phyloP scores from a whole-genome alignment of 2,329 filamentous ascomycete genomes.

The Fusarium sp. region DNA sequence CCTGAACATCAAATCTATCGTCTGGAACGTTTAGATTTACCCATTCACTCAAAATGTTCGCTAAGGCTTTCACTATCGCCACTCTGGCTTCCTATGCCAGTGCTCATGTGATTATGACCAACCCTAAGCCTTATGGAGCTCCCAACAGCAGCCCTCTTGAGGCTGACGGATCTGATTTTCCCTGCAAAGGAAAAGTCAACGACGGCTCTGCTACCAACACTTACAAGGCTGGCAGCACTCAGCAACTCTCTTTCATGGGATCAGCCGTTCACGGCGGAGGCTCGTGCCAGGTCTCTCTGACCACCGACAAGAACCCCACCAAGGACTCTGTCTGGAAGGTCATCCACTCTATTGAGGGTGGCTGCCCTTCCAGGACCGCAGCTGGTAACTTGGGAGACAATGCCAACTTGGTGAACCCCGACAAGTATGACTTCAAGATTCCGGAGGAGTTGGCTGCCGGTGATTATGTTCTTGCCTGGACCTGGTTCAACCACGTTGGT shows the following conservation, averaged over 20 bases:
- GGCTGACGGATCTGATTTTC: slow-evolving; percentile 75
- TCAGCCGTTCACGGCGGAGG: slow-evolving; percentile 88
- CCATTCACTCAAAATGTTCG: slow-evolving; percentile 61
- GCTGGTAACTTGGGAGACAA: slow-evolving; percentile 69
- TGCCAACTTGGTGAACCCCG: slow-evolving; percentile 59
- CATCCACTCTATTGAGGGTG: slow-evolving; percentile 87
- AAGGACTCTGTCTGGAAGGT: slow-evolving; percentile 83
- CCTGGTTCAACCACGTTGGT: slow-evolving; percentile 93
- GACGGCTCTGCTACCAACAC: slow-evolving; percentile 64
- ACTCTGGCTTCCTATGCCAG: slow-evolving; percentile 70
- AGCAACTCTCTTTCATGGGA: slow-evolving; percentile 73
- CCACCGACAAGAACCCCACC: slow-evolving; percentile 78
- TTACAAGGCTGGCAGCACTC: slow-evolving; percentile 62
- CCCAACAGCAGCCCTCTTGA: slow-evolving; percentile 74
- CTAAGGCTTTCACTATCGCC: slow-evolving; percentile 63
- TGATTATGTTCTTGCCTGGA: slow-evolving; percentile 87
- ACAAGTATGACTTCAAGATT: slow-evolving; percentile 76
- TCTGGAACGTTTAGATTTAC: slow-evolving; percentile 50
- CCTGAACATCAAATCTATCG: slow-evolving; percentile 44
- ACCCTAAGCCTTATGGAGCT: slow-evolving; percentile 72
- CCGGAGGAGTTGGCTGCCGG: slow-evolving; percentile 79
- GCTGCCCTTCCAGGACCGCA: slow-evolving; percentile 76
- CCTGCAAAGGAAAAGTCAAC: slow-evolving; percentile 76
- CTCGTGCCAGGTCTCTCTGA: slow-evolving; percentile 89
- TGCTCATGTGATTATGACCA: slow-evolving; percentile 81